Percentiles rank a stretch among this genome's conserved stretches.
Conservation (phyloP, 1,284 basidiomycete genomes). For the Taiwanofungus camphoratus region DNA sequence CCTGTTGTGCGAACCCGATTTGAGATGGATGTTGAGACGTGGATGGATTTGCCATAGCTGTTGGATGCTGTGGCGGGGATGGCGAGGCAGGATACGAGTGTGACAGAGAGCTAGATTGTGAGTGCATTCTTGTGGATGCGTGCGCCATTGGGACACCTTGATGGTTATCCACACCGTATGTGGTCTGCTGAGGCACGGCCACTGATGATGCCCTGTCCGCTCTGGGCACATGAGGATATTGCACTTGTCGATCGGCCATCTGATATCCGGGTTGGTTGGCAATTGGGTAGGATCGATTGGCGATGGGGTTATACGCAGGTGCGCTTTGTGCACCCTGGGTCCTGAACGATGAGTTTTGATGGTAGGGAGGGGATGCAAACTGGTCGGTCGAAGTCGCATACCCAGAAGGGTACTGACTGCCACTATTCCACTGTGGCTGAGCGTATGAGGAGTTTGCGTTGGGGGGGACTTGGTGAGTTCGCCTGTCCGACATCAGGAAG, state of each 20-base stretch:
- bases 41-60: slow-evolving; percentile 21
- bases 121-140: slow-evolving; percentile 12
- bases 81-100: slow-evolving; percentile 19
- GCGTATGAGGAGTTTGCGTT: slow-evolving; percentile 23
- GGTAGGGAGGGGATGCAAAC: slow-evolving; percentile 24
- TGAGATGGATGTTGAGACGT: slow-evolving; percentile 23
- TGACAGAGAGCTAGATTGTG: slow-evolving; percentile 19
- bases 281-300: slow-evolving; percentile 18
- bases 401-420: slow-evolving; percentile 21
- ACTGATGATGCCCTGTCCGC: slow-evolving; percentile 21
- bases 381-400: slow-evolving; percentile 23
- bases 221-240: slow-evolving; percentile 23
- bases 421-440: slow-evolving; percentile 22
- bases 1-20: slow-evolving; percentile 25
- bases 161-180: slow-evolving; percentile 19
- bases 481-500: slow-evolving; percentile 29
- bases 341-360: slow-evolving; percentile 22
- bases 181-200: slow-evolving; percentile 19
- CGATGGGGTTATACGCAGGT: slow-evolving; percentile 22
- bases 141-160: slow-evolving; percentile 16
- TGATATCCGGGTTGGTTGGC: slow-evolving; percentile 16
- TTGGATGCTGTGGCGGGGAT: slow-evolving; percentile 20
- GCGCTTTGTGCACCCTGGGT: slow-evolving; percentile 14
- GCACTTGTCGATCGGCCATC: slow-evolving; percentile 17
- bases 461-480: slow-evolving; percentile 23